Evolutionary conservation across 2,329 filamentous ascomycete genomes (phyloP).

Genomic region (Talaromyces piceae): DNA sequence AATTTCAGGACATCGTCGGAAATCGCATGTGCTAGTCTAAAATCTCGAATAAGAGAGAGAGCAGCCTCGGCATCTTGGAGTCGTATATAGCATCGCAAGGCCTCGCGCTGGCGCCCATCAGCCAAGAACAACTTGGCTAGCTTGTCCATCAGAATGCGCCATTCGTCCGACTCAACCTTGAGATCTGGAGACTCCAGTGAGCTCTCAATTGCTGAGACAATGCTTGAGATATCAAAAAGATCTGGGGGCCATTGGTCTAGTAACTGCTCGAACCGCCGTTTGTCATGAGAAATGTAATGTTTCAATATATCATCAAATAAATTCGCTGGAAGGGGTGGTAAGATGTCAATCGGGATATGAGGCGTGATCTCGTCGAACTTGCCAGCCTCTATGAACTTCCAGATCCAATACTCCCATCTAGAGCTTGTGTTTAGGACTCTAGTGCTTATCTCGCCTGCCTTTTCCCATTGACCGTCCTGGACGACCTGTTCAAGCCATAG

Average conservation of each 20-base stretch:
- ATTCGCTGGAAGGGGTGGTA: slow-evolving; percentile 68
- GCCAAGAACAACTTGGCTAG: slow-evolving; percentile 79
- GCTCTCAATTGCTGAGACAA: slow-evolving; percentile 72
- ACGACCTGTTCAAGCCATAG: slow-evolving; percentile 87
- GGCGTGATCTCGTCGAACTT: slow-evolving; percentile 85
- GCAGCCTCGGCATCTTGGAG: slow-evolving; percentile 87
- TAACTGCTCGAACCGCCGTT: slow-evolving; percentile 66
- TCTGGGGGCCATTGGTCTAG: slow-evolving; percentile 78
- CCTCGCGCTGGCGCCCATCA: slow-evolving; percentile 72
- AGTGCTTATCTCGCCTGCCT: slow-evolving; percentile 72
- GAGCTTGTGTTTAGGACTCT: slow-evolving; percentile 72
- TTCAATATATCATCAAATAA: slow-evolving; percentile 86
- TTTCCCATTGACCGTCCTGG: slow-evolving; percentile 63
- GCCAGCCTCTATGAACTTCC: slow-evolving; percentile 77
- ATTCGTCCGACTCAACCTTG: slow-evolving; percentile 72
- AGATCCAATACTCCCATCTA: slow-evolving; percentile 94
- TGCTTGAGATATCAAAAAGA: slow-evolving; percentile 68
- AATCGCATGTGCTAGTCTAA: slow-evolving; percentile 83
- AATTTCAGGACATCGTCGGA: slow-evolving; percentile 85
- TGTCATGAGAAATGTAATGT: slow-evolving; percentile 77
- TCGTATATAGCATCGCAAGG: slow-evolving; percentile 79
- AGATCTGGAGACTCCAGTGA: slow-evolving; percentile 71
- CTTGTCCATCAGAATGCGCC: slow-evolving; percentile 80
- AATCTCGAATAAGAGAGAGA: slow-evolving; percentile 76
- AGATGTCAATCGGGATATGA: slow-evolving; percentile 71